Base-by-base conservation (phyloP, 768 basidiomycete species). In the Suillus subalutaceus region DNA sequence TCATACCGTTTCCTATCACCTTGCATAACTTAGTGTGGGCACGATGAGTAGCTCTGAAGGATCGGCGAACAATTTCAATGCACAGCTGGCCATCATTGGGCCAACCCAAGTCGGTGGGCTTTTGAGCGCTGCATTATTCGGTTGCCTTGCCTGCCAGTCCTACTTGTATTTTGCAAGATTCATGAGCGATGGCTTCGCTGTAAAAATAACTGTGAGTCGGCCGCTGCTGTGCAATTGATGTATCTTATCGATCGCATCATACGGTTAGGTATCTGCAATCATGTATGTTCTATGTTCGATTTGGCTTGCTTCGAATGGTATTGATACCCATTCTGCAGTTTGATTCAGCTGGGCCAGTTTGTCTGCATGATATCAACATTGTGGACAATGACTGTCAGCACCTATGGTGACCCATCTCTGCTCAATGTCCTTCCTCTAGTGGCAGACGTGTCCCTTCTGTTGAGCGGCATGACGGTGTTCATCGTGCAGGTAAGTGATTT, bases 121-220 rank as follows among this genome's bases (percentile, higher is more conserved):
- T 23, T 48, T 67, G 12, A 63, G 63, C 12, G 44, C 58, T 18
- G 43, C 64, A 38, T 62, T 70, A 9, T 69, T 71, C 38, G 70
- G 70, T 20, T 62, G 70, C 35, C 43, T 65, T 30, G 60, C 61
- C 6, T 48, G 59, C 41, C 70, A 71, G 60, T 32, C 48, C 15
- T 68, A 70, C 58, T 38, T 63, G 20, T 70, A 71, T 62, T 66
- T 66, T 50, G 38, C 63, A 26, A 66, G 23, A 16, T 71, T 68
- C 63, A 18, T 23, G 15, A 58, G 37, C 18, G 55, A 63, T n/a
- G 63, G 68, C 38, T 16, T 48, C 18, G 20, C 46, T n/a, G 30
- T 67, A 37, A 67, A 67, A 52, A 32, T 26, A 26, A 50, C 38
- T 8, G 66, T 58, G 12, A 58, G 57, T 40, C n/a, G 2, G 13